Conservation (phyloP, 2,329 filamentous ascomycete genomes). For the Capronia americana region DNA sequence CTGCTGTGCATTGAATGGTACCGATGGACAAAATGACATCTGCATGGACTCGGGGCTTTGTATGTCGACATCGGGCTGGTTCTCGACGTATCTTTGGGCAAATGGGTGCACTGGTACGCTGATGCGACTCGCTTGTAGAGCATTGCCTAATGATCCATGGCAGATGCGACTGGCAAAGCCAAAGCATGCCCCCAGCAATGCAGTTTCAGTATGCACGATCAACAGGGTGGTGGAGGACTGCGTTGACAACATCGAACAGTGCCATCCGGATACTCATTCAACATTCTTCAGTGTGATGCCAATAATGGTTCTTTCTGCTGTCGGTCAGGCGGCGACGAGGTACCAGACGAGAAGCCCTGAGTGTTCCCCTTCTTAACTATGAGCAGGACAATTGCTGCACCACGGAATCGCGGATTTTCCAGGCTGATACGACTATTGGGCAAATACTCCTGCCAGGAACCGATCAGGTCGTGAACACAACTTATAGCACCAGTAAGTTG, state of each 20-base stretch:
- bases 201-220: conserved; percentile 20
- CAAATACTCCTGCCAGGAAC: conserved; percentile 26
- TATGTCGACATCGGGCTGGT: conserved; percentile 27
- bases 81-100: conserved; percentile 22
- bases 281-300: conserved; percentile 24
- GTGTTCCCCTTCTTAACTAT: neutral
- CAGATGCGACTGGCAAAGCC: conserved; percentile 26
- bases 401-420: conserved; percentile 11
- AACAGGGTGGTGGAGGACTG: neutral
- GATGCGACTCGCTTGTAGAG: neutral
- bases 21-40: conserved; percentile 24
- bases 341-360: neutral
- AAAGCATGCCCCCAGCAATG: conserved; percentile 27
- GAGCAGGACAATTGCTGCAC: conserved; percentile 26
- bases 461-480: conserved; percentile 23
- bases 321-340: conserved; percentile 17
- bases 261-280: conserved; percentile 17
- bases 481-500: conserved; percentile 23
- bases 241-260: neutral
- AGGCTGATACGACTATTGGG: conserved; percentile 23
- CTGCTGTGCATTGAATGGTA: conserved; percentile 28
- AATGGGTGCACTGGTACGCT: conserved; percentile 22
- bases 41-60: conserved; percentile 30
- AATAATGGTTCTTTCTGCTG: conserved; percentile 29
- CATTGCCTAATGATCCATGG: neutral